Conservation (phyloP, 2,329 filamentous ascomycete genomes). For the Diplodia mutila region DNA sequence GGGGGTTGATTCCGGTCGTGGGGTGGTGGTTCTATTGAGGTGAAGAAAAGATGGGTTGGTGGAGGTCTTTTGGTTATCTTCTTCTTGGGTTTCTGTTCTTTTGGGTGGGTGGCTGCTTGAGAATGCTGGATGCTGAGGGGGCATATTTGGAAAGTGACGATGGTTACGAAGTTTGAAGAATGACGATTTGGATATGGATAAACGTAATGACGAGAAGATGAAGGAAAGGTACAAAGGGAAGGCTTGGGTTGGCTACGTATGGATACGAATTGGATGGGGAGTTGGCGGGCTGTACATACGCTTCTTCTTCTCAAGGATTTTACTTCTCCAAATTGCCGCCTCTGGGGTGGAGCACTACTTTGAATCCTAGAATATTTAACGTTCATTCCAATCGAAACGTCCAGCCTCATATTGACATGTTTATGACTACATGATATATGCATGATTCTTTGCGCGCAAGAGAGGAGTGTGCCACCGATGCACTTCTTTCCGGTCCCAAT, state of each 20-base stretch:
- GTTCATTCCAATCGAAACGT: not conserved
- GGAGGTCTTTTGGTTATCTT: not conserved
- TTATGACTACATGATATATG: not conserved
- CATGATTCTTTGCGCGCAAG: not conserved
- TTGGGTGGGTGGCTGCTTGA: not conserved
- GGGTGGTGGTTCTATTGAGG: conserved; percentile 4
- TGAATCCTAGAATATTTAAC: not conserved
- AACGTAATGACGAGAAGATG: conserved; percentile 2
- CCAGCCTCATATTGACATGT: not conserved
- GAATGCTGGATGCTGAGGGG: not conserved
- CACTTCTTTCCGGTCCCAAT: not conserved
- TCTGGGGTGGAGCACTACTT: conserved; percentile 4
- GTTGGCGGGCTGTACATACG: conserved; percentile 15
- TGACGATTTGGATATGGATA: not conserved
- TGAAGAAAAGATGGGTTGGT: not conserved
- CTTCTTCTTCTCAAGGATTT: not conserved
- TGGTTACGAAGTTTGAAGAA: conserved; percentile 4
- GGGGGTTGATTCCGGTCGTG: conserved; percentile 15
- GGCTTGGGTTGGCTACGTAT: not conserved
- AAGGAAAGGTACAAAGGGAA: not conserved
- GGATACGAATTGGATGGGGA: not conserved
- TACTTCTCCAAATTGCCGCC: conserved; percentile 15
- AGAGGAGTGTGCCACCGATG: not conserved
- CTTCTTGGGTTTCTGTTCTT: not conserved
- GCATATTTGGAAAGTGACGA: not conserved